Percentiles rank a stretch among this genome's conserved stretches.
These are phyloP conservation scores for Samsoniella hepiali DNA, from an alignment of 2,329 filamentous ascomycete species.

Conservation along the genomic window DNA sequence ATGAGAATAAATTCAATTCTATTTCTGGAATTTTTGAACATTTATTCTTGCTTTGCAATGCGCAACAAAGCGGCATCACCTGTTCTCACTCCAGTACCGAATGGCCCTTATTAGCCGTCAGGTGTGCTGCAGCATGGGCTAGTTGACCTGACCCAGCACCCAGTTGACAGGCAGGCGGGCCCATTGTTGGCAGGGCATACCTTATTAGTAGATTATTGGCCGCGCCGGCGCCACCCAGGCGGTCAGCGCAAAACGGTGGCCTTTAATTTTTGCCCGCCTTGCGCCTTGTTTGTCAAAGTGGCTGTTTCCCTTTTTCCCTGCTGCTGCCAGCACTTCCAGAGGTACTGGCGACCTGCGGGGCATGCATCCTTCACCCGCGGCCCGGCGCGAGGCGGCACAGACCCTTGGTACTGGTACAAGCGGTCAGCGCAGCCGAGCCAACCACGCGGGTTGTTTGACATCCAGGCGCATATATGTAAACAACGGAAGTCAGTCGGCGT, in stretches of 20 bases:
- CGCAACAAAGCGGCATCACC: background rate
- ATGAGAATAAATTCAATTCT: no score
- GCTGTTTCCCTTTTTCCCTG: background rate
- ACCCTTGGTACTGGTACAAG: conserved; percentile 12
- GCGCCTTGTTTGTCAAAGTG: background rate
- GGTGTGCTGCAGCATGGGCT: conserved; percentile 8
- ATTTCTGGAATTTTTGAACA: background rate
- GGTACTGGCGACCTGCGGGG: conserved; percentile 14
- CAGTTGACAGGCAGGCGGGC: background rate
- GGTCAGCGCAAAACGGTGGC: background rate
- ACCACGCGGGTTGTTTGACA: background rate
- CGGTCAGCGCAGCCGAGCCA: background rate
- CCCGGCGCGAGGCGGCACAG: conserved; percentile 14
- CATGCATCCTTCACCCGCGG: background rate
- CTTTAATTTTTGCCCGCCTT: background rate
- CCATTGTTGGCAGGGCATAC: background rate
- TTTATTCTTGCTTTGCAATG: background rate
- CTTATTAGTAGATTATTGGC: background rate
- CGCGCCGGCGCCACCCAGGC: background rate
- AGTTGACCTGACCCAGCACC: conserved; percentile 7
- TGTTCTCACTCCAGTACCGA: background rate
- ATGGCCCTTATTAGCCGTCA: conserved; percentile 1
- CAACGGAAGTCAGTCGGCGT: no score
- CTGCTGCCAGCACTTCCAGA: background rate
- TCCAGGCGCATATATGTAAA: no score